Conservation (phyloP, 345 rosid species). For the Ceriops tagal region DNA sequence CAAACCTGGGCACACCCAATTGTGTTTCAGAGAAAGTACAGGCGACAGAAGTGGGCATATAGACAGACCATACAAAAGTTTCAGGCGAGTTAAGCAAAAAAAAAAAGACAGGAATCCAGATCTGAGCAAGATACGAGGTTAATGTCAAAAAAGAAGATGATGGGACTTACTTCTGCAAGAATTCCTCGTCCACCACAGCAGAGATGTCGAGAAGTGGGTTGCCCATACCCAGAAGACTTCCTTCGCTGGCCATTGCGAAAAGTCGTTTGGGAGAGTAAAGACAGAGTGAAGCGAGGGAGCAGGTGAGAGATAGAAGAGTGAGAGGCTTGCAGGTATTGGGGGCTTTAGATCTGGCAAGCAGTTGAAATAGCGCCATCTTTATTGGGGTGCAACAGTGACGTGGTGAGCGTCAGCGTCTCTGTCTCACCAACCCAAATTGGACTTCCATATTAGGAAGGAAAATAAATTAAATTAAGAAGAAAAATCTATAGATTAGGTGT, state of each 20-base stretch:
- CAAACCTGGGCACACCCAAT: background rate
- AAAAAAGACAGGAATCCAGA: background rate
- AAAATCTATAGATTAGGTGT: too few relatives aligned
- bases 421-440: too few relatives aligned
- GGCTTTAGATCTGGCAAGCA: too few relatives aligned
- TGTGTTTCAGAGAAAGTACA: too few relatives aligned
- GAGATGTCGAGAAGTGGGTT: conserved; percentile 98
- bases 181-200: conserved; percentile 82
- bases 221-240: conserved; percentile 84
- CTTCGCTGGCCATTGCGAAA: conserved; percentile 50
- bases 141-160: conserved; percentile 2
- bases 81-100: background rate
- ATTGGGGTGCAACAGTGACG: too few relatives aligned
- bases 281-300: background rate
- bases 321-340: too few relatives aligned
- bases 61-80: background rate
- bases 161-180: conserved; percentile 57
- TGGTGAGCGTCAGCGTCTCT: too few relatives aligned
- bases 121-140: background rate
- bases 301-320: background rate
- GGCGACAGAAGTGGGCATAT: too few relatives aligned
- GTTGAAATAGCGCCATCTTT: too few relatives aligned
- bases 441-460: too few relatives aligned
- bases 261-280: background rate
- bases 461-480: too few relatives aligned